Conservation (phyloP, 2,329 filamentous ascomycete species). For the Colletotrichum falcatum region DNA sequence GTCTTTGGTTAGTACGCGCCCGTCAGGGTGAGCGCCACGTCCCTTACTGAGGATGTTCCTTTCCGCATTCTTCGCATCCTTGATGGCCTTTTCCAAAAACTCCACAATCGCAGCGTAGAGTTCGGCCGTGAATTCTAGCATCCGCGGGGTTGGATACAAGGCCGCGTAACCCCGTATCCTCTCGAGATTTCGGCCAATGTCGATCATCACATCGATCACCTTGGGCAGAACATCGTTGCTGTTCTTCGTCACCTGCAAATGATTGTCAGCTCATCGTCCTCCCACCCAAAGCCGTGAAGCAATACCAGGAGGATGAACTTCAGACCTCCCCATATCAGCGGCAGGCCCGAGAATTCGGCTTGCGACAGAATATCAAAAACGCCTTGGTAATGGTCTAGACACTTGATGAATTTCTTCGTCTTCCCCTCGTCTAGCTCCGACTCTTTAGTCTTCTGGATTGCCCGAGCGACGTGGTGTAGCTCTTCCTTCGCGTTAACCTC, state of each 20-base stretch:
- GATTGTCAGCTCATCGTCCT: neutral
- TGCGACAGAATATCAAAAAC: conserved; percentile 47
- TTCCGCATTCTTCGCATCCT: conserved; percentile 43
- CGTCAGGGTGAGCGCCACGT: too few relatives aligned
- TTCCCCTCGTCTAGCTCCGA: conserved; percentile 39
- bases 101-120: conserved; percentile 46
- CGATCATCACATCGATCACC: conserved; percentile 45
- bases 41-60: conserved; percentile 29
- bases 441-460: conserved; percentile 35
- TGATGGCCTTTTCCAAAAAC: conserved; percentile 44
- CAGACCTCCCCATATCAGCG: conserved; percentile 45
- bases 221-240: conserved; percentile 43
- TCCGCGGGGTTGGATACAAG: conserved; percentile 44
- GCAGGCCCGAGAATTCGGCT: conserved; percentile 44
- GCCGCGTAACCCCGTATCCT: conserved; percentile 43
- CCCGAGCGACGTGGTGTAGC: conserved; percentile 40
- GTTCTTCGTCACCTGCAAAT: conserved; percentile 44
- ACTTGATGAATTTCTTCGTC: conserved; percentile 43
- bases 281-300: neutral
- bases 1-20: neutral
- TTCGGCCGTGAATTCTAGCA: conserved; percentile 45
- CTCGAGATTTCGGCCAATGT: conserved; percentile 45
- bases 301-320: conserved; percentile 41
- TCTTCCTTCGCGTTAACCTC: conserved; percentile 38
- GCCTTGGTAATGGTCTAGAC: conserved; percentile 44